Evolutionary conservation across 1,139 yeast genomes (phyloP).

Genomic region (Hanseniaspora uvarum): DNA sequence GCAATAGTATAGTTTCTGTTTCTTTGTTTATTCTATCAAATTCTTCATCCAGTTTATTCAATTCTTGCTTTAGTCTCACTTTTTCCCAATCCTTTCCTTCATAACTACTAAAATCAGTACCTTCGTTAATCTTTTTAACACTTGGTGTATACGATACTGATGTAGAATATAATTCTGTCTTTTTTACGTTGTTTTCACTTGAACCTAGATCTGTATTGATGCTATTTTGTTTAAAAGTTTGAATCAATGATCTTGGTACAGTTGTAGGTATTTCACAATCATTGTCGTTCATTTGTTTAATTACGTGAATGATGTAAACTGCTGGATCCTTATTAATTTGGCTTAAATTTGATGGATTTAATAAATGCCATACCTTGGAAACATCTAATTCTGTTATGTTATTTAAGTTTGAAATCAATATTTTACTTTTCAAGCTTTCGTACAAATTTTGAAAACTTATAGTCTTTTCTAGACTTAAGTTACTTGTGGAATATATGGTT

Average conservation of each 20-base stretch:
- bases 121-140: conserved; percentile 39
- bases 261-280: conserved; percentile 83
- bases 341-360: conserved; percentile 77
- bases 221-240: conserved; percentile 77
- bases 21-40: conserved; percentile 50
- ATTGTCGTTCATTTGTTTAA: conserved; percentile 70
- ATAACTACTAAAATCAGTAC: conserved; percentile 66
- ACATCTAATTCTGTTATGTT: conserved; percentile 77
- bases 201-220: conserved; percentile 65
- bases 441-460: conserved; percentile 59
- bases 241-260: conserved; percentile 88
- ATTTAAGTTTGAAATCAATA: conserved; percentile 39
- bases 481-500: conserved; percentile 52
- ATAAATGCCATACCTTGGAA: conserved; percentile 90
- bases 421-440: conserved; percentile 44
- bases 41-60: conserved; percentile 59
- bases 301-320: conserved; percentile 75
- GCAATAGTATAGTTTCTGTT: conserved; percentile 34
- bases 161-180: conserved; percentile 30
- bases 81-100: conserved; percentile 80
- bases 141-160: conserved; percentile 7
- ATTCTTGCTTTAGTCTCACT: conserved; percentile 68
- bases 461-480: conserved; percentile 70
- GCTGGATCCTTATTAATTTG: conserved; percentile 92
- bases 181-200: conserved; percentile 38